These are phyloP conservation scores for Nicotiana paniculata DNA, from an alignment of 257 asterid genomes.

Conservation along the genomic window DNA sequence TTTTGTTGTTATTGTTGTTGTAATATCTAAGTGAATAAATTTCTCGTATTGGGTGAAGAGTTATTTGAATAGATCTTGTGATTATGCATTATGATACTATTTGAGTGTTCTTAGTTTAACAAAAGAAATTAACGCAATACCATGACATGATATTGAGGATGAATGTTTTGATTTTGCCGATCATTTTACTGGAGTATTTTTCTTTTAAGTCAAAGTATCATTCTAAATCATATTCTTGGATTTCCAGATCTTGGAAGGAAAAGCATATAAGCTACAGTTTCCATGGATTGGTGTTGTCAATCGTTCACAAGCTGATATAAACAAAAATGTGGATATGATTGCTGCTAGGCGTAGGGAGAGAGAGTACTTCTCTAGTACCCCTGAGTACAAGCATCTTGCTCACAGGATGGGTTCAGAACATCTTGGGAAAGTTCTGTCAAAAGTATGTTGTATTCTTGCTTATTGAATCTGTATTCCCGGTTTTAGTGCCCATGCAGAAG, in stretches of 20 bases:
- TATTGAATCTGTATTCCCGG: neutral
- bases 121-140: neutral
- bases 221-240: neutral
- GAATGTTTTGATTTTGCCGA: neutral
- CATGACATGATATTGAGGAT: neutral
- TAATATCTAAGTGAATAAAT: neutral
- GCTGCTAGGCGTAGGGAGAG: slow-evolving; percentile 75
- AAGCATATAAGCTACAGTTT: slow-evolving; percentile 64
- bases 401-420: slow-evolving; percentile 78
- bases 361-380: slow-evolving; percentile 58
- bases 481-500: neutral
- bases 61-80: neutral
- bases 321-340: slow-evolving; percentile 74
- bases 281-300: slow-evolving; percentile 91
- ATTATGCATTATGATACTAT: neutral
- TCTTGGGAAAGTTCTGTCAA: slow-evolving; percentile 65
- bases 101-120: neutral
- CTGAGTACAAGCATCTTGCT: slow-evolving; percentile 57
- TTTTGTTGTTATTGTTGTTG: neutral
- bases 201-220: neutral
- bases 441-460: slow-evolving; percentile 31
- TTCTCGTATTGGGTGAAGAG: neutral
- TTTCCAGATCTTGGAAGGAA: slow-evolving; percentile 67
- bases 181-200: neutral
- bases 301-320: slow-evolving; percentile 80